phyloP scores from a whole-genome alignment of 176 grass and related monocot genomes.

The Luzula sylvatica region DNA sequence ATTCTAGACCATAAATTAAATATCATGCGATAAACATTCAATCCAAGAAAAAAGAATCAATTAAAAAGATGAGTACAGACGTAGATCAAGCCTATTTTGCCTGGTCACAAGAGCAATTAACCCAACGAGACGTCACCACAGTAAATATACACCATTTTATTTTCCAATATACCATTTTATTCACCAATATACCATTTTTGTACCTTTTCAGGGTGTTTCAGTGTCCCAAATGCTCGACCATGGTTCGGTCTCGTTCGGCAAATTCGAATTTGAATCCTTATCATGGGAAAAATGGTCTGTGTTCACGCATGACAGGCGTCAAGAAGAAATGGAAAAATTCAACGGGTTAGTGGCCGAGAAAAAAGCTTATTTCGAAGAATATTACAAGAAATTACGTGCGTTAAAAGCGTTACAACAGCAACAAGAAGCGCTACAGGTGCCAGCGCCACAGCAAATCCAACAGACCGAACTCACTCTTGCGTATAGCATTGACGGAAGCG shows the following conservation, averaged over 20 bases:
- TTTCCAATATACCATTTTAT: background rate
- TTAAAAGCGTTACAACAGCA: constrained; percentile 69
- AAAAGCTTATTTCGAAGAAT: constrained; percentile 97
- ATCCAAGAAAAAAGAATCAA: background rate
- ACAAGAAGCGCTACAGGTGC: constrained; percentile 19
- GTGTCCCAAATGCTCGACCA: constrained; percentile 80
- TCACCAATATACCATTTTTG: background rate
- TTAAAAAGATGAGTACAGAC: constrained; percentile 46
- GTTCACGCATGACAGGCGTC: constrained; percentile 77
- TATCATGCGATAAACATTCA: constrained; percentile 2
- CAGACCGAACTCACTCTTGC: constrained; percentile 82
- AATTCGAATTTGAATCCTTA: constrained; percentile 74
- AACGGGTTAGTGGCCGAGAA: constrained; percentile 96
- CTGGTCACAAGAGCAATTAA: constrained; percentile 71
- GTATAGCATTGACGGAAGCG: constrained; percentile 80
- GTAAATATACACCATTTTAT: constrained; percentile 24
- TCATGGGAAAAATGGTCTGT: constrained; percentile 98
- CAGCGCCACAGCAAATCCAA: constrained; percentile 27
- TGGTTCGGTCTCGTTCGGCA: constrained; percentile 92
- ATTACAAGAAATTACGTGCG: constrained; percentile 80
- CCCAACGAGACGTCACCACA: constrained; percentile 51
- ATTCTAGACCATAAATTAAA: no score
- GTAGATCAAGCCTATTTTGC: constrained; percentile 72
- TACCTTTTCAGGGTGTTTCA: constrained; percentile 43
- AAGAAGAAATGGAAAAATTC: constrained; percentile 94